Percentiles rank a stretch among this genome's conserved stretches.
Evolutionary conservation across 345 rosid genomes (phyloP).

Genomic region (Mercurialis annua): DNA sequence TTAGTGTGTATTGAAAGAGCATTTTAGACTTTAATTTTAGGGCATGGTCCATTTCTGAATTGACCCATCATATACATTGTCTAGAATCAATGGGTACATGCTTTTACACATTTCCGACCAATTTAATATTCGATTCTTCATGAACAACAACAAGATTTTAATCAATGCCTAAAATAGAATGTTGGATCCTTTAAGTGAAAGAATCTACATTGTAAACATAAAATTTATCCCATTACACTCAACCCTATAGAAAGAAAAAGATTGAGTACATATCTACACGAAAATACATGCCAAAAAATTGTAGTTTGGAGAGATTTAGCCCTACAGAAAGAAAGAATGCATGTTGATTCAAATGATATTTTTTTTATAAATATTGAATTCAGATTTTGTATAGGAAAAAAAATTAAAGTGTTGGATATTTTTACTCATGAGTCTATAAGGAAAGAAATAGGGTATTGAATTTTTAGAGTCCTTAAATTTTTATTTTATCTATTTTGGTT

Average conservation of each 20-base stretch:
- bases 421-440: no score
- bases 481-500: no score
- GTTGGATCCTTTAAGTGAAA: constrained; percentile 25
- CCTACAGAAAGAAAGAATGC: no score
- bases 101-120: not conserved
- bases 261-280: not conserved
- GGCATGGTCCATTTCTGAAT: constrained; percentile 16
- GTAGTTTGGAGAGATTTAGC: not conserved
- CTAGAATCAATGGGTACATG: not conserved
- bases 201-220: constrained; percentile 34
- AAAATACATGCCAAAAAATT: constrained; percentile 5
- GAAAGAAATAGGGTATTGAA: no score
- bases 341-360: no score
- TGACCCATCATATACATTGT: constrained; percentile 16
- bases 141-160: not conserved
- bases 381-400: no score
- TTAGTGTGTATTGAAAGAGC: not conserved
- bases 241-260: constrained; percentile 5
- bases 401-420: no score
- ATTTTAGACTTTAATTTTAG: constrained; percentile 11
- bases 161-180: constrained; percentile 24
- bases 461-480: no score
- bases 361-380: no score
- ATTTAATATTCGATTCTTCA: constrained; percentile 4
- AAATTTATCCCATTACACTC: constrained; percentile 7